These are phyloP conservation scores for Cinnamomum micranthum DNA, from an alignment of 164 flowering plant species.

Conservation along the genomic window DNA sequence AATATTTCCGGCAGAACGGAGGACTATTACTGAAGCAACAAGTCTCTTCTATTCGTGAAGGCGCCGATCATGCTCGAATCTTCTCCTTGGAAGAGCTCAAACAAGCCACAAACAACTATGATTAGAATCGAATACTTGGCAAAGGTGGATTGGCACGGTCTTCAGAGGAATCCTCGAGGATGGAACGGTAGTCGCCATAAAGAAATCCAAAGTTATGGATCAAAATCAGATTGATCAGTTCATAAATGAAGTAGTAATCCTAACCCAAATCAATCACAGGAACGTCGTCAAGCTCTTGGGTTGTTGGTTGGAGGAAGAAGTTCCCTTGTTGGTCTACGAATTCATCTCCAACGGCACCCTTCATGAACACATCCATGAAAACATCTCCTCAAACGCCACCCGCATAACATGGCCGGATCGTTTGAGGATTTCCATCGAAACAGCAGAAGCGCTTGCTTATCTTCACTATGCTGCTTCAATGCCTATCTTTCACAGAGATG, in stretches of 20 bases:
- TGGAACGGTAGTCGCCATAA: constrained; percentile 35
- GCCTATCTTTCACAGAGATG: constrained; percentile 44
- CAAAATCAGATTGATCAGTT: constrained; percentile 39
- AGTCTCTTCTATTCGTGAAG: constrained; percentile 20
- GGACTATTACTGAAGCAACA: constrained; percentile 34
- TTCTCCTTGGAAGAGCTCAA: constrained; percentile 38
- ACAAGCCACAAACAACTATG: constrained; percentile 39
- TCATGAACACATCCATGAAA: constrained; percentile 29
- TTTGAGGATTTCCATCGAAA: constrained; percentile 39
- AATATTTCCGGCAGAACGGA: constrained; percentile 42
- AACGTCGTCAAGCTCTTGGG: constrained; percentile 44
- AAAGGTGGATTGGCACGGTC: constrained; percentile 44
- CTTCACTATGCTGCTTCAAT: constrained; percentile 40
- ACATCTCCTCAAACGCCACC: neutral
- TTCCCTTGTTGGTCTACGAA: constrained; percentile 45
- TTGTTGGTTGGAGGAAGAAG: constrained; percentile 43
- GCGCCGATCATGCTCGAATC: constrained; percentile 23
- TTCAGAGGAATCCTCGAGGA: constrained; percentile 34
- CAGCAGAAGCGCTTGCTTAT: constrained; percentile 43
- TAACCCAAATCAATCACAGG: constrained; percentile 46
- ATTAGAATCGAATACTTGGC: constrained; percentile 32
- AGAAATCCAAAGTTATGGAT: constrained; percentile 40
- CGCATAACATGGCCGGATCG: constrained; percentile 31
- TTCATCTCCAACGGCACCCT: constrained; percentile 45
- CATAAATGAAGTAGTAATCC: constrained; percentile 43